A percentile compares a stretch with the other conserved stretches of the same genome.
These are phyloP conservation scores for Phaseolus coccineus DNA, from an alignment of 331 rosid species.

Conservation along the genomic window DNA sequence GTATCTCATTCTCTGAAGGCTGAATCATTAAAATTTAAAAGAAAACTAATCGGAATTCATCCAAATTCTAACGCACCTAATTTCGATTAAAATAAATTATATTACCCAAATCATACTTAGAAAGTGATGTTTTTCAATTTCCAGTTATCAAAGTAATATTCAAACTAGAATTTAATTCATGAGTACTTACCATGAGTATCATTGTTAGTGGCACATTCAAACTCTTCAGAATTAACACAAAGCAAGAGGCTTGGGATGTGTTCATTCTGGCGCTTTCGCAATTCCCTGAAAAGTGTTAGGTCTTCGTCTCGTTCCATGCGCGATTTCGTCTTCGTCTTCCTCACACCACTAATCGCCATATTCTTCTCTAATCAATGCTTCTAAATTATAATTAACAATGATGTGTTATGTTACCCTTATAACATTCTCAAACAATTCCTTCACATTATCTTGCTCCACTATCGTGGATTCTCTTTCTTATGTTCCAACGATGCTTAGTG, in stretches of 20 bases:
- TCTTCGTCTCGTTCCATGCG: conserved; percentile 35
- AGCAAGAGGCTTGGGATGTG: conserved; percentile 57
- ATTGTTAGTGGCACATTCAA: conserved; percentile 53
- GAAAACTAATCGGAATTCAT: too few species aligned
- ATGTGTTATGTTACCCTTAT: neutral
- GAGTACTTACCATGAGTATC: neutral
- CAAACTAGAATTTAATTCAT: too few species aligned
- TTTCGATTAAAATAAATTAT: too few species aligned
- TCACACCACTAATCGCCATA: neutral
- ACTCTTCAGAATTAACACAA: conserved; percentile 61
- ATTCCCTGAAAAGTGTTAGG: conserved; percentile 63
- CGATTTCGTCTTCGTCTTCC: conserved; percentile 19
- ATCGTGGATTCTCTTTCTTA: conserved; percentile 42
- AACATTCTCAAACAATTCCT: neutral
- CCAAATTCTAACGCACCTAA: too few species aligned
- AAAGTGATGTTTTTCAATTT: too few species aligned
- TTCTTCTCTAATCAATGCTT: neutral
- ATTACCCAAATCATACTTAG: too few species aligned
- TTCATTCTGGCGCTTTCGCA: conserved; percentile 61
- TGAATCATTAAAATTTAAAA: too few species aligned
- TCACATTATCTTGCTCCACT: neutral
- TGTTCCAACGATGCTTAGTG: conserved; percentile 1
- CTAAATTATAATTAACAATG: neutral
- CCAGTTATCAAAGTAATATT: too few species aligned
- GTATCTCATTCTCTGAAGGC: too few species aligned